Evolutionary conservation across 306 rosid genomes (phyloP).

Genomic region (Pueraria montana): DNA sequence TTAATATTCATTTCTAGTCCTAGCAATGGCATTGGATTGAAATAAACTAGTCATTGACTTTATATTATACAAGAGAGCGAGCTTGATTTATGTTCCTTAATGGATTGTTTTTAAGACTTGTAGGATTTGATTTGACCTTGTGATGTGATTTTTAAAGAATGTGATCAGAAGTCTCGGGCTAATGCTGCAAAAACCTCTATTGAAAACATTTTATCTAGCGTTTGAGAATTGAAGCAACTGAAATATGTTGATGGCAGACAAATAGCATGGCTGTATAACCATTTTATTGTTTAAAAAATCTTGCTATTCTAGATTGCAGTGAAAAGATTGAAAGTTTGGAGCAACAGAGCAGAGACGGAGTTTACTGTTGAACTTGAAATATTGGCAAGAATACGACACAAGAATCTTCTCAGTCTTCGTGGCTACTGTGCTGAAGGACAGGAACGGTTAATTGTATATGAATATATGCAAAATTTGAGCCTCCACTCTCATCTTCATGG

Average conservation of each 20-base stretch:
- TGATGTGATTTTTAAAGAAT: background rate
- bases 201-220: constrained; percentile 16
- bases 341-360: constrained; percentile 88
- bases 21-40: background rate
- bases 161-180: background rate
- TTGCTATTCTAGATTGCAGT: constrained; percentile 79
- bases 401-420: constrained; percentile 91
- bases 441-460: constrained; percentile 89
- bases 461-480: constrained; percentile 94
- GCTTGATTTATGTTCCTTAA: constrained; percentile 3
- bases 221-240: constrained; percentile 34
- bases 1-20: background rate
- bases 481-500: constrained; percentile 92
- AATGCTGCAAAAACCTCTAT: constrained; percentile 21
- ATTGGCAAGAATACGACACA: constrained; percentile 91
- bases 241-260: constrained; percentile 6
- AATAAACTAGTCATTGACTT: background rate
- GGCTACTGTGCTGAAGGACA: constrained; percentile 99
- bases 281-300: constrained; percentile 4
- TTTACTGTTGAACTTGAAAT: constrained; percentile 94
- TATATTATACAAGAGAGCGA: background rate
- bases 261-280: background rate
- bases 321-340: constrained; percentile 94
- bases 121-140: constrained; percentile 7
- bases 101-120: background rate